Conservation (phyloP, 1,139 yeast species). For the Tardiomyces digboiensis region DNA sequence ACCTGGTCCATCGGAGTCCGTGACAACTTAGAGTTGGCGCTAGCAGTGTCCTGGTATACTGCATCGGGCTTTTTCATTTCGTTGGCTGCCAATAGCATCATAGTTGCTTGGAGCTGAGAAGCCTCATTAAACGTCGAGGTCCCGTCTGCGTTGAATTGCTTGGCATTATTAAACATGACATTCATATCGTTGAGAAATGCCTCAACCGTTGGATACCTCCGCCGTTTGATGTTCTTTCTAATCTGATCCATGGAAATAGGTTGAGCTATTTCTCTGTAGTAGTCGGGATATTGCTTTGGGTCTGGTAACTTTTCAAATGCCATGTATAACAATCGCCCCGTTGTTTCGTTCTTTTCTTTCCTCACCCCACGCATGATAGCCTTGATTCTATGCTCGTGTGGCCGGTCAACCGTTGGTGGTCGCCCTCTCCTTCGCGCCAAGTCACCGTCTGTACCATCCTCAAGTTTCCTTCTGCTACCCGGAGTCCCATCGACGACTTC, state of each 20-base stretch:
- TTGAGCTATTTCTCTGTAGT: constrained; percentile 49
- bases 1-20: constrained; percentile 73
- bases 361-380: constrained; percentile 74
- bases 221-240: constrained; percentile 73
- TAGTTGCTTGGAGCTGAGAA: constrained; percentile 48
- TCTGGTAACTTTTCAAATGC: constrained; percentile 83
- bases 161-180: constrained; percentile 67
- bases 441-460: constrained; percentile 16
- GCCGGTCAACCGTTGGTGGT: constrained; percentile 93
- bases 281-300: constrained; percentile 52
- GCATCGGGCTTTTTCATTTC: constrained; percentile 79
- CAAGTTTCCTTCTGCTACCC: constrained; percentile 15
- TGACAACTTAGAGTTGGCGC: constrained; percentile 38
- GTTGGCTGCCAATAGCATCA: constrained; percentile 49
- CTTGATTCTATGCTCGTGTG: constrained; percentile 88
- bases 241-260: constrained; percentile 83
- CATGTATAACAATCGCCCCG: constrained; percentile 38
- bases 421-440: constrained; percentile 81
- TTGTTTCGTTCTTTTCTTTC: constrained; percentile 50
- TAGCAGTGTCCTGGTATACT: constrained; percentile 56
- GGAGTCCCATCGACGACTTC: constrained; percentile 15
- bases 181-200: constrained; percentile 69
- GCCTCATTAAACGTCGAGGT: constrained; percentile 53
- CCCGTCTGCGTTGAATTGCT: constrained; percentile 51
- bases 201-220: constrained; percentile 71